A percentile compares a stretch with the other conserved stretches of the same genome.
Conservation (phyloP, 208 protist species). For the Acanthamoeba royreba region DNA sequence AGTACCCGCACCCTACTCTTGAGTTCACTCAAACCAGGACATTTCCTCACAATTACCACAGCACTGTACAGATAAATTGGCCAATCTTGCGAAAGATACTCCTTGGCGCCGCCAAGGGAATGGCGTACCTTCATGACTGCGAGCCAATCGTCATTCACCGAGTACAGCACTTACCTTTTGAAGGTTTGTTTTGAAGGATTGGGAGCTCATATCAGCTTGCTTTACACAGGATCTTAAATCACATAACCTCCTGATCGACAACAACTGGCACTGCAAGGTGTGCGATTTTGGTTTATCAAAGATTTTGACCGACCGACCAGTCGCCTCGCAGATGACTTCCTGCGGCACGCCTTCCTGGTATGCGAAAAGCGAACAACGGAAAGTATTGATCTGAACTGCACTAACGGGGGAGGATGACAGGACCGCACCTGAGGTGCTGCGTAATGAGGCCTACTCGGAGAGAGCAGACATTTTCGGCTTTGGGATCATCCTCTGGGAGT, state of each 20-base stretch:
- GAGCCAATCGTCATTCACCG: constrained; percentile 33
- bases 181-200: background rate
- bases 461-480: constrained; percentile 45
- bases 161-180: background rate
- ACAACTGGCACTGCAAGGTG: constrained; percentile 44
- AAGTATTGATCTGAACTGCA: background rate
- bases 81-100: constrained; percentile 14
- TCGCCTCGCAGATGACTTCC: background rate
- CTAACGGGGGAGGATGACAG: background rate
- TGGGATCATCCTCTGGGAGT: background rate
- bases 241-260: constrained; percentile 35
- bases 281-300: constrained; percentile 48
- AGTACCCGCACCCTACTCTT: background rate
- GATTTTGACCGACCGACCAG: background rate
- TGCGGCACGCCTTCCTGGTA: constrained; percentile 41
- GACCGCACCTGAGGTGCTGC: constrained; percentile 39
- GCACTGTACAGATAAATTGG: constrained; percentile 1
- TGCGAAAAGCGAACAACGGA: background rate
- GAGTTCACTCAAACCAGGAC: background rate
- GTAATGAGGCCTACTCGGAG: constrained; percentile 16
- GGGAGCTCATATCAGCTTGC: background rate
- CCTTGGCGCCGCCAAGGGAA: background rate
- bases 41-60: background rate
- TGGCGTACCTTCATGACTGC: constrained; percentile 35
- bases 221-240: constrained; percentile 20